Percentiles rank a stretch among this genome's conserved stretches.
These are phyloP conservation scores for Adansonia gregorii DNA, from an alignment of 441 rosid genomes.

Conservation along the genomic window DNA sequence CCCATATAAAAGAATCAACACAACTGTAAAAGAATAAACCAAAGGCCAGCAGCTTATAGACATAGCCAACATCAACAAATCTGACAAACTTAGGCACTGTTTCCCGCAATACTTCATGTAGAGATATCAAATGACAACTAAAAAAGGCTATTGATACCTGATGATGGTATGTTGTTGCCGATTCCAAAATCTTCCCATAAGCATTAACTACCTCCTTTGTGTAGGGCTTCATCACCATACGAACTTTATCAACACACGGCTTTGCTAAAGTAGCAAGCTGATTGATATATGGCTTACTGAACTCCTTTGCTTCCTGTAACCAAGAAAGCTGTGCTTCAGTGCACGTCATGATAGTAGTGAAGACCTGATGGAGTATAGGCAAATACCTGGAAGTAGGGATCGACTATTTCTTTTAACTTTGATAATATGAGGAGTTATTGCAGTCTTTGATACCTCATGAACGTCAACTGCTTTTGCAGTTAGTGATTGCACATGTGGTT, in stretches of 20 bases:
- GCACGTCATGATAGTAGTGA: constrained; percentile 21
- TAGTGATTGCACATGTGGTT: constrained; percentile 72
- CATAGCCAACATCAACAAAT: background rate
- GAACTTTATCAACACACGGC: constrained; percentile 83
- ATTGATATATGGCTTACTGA: constrained; percentile 84
- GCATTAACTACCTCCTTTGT: constrained; percentile 63
- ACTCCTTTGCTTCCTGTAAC: constrained; percentile 77
- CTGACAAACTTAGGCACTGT: background rate
- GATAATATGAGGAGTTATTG: constrained; percentile 61
- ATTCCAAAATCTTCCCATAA: constrained; percentile 76
- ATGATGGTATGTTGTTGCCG: constrained; percentile 78
- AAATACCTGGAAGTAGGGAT: constrained; percentile 88
- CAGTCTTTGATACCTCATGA: constrained; percentile 65
- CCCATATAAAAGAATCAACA: background rate
- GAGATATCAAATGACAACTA: background rate
- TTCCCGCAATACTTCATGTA: constrained; percentile 11
- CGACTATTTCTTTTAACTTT: constrained; percentile 65
- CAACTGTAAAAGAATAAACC: background rate
- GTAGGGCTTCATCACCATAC: constrained; percentile 77
- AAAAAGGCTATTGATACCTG: constrained; percentile 55
- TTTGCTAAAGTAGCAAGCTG: constrained; percentile 77
- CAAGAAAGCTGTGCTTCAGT: constrained; percentile 30
- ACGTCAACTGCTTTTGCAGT: constrained; percentile 62
- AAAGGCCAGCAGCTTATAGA: background rate
- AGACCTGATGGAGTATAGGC: background rate